Conservation (phyloP, 148 eudicot genomes). For the Simmondsia chinensis region DNA sequence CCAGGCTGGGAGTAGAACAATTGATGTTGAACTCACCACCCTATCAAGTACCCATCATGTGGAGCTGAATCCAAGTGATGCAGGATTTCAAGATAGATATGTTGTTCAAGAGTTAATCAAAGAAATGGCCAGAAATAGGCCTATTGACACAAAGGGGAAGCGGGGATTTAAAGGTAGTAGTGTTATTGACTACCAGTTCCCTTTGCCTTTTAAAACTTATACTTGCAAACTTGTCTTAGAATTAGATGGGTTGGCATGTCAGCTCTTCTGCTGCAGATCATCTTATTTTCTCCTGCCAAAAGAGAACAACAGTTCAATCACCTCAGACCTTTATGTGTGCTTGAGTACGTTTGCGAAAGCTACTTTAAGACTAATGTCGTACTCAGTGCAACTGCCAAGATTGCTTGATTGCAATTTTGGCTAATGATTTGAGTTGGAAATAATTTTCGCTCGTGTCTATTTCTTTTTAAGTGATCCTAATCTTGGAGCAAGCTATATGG, state of each 20-base stretch:
- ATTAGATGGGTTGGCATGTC: neutral
- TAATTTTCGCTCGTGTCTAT: no score
- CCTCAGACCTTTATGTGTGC: neutral
- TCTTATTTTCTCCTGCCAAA: neutral
- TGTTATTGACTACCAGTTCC: no score
- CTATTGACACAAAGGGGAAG: conserved; percentile 83
- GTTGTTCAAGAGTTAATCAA: conserved; percentile 94
- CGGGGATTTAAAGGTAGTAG: conserved; percentile 78
- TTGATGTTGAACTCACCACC: conserved; percentile 88
- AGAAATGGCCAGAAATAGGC: conserved; percentile 97
- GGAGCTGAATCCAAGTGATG: conserved; percentile 93
- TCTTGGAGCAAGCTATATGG: no score
- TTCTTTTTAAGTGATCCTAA: no score
- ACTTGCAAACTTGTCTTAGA: neutral
- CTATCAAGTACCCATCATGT: conserved; percentile 86
- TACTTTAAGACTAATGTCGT: no score
- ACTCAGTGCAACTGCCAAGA: no score
- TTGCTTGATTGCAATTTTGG: no score
- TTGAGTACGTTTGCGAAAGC: neutral
- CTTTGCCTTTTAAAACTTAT: no score
- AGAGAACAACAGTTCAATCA: neutral
- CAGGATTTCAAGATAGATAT: conserved; percentile 93
- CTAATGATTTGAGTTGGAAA: no score
- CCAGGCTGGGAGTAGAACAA: conserved; percentile 84
- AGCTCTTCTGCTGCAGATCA: neutral